Percentiles rank a stretch among this genome's conserved stretches.
Conservation (phyloP, 1,284 basidiomycete genomes). For the Cryptococcus depauperatus region DNA sequence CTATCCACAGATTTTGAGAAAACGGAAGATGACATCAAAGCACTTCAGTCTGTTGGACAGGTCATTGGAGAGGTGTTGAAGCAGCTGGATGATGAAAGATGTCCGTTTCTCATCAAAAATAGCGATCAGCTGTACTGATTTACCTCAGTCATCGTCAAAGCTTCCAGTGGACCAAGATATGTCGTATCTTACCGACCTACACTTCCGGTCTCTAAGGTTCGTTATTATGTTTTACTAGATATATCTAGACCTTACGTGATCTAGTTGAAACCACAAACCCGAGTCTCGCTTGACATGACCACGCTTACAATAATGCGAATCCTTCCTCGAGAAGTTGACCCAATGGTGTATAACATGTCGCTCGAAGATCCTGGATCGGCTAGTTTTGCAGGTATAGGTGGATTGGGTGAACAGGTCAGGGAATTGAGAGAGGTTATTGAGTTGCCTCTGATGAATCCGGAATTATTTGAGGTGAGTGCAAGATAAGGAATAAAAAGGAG, state of each 20-base stretch:
- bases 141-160: constrained; percentile 88
- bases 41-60: constrained; percentile 96
- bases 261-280: constrained; percentile 86
- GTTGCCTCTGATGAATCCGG: constrained; percentile 88
- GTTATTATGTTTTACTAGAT: constrained; percentile 27
- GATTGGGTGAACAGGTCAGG: constrained; percentile 89
- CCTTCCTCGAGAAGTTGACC: constrained; percentile 93
- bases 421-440: constrained; percentile 97
- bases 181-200: constrained; percentile 97
- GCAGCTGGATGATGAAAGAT: constrained; percentile 95
- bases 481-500: too few relatives aligned
- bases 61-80: constrained; percentile 99
- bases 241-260: constrained; percentile 15
- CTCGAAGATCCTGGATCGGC: constrained; percentile 94
- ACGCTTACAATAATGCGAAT: constrained; percentile 99
- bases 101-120: constrained; percentile 49
- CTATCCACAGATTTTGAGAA: constrained; percentile 85
- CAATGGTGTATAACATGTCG: constrained; percentile 99
- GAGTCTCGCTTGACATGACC: constrained; percentile 98
- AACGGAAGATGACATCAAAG: constrained; percentile 99
- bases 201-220: constrained; percentile 82
- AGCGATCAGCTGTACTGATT: not conserved
- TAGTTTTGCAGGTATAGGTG: constrained; percentile 94
- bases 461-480: constrained; percentile 61
- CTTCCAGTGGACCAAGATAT: constrained; percentile 95